Evolutionary conservation across 345 rosid species (phyloP).

Genomic region (Lenwebbia sp.): DNA sequence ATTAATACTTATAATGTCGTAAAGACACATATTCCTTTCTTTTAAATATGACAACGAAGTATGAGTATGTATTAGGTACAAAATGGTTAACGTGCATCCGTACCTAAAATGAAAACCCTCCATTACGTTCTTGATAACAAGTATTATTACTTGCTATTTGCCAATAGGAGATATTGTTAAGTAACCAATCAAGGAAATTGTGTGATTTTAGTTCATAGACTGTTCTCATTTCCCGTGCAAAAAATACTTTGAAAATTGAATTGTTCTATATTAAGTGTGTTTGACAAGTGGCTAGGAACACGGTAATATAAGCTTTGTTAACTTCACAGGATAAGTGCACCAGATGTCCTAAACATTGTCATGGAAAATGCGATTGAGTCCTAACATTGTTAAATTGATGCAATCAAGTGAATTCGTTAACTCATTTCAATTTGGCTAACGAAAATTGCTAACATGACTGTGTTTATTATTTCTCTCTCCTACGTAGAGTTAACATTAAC

Average conservation of each 20-base stretch:
- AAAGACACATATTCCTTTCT: not conserved
- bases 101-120: not conserved
- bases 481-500: not conserved
- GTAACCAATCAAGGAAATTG: not conserved
- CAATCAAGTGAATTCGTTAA: not conserved
- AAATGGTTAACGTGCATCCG: not conserved
- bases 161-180: too few species aligned
- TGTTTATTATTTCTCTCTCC: not conserved
- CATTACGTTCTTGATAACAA: not conserved
- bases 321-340: not conserved
- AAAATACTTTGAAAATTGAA: not conserved
- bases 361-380: not conserved
- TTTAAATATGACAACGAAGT: not conserved
- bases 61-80: not conserved
- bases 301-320: not conserved
- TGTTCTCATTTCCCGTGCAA: not conserved
- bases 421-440: not conserved
- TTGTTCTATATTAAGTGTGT: not conserved
- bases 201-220: not conserved
- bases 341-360: not conserved
- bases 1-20: too few species aligned
- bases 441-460: not conserved
- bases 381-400: not conserved
- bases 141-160: not conserved
- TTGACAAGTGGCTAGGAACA: not conserved